Evolutionary conservation across 2,329 filamentous ascomycete species (phyloP), one percentile per base, ranked within the genome.

Genomic region (Stachybotrys chartarum): DNA sequence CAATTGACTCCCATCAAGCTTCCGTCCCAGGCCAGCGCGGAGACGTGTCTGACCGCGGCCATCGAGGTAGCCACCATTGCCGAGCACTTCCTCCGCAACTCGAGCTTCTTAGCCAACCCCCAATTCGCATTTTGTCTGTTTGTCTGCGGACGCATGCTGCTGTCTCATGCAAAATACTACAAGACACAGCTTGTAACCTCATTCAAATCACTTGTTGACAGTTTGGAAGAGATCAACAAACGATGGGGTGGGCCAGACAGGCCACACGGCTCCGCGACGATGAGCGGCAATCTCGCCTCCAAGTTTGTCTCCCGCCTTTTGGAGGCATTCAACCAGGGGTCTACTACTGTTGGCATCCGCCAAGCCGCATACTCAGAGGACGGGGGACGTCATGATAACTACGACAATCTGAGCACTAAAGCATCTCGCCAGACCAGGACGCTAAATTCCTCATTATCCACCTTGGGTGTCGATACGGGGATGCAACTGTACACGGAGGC

Each of bases 91-190:
- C 56, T 62, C 11, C 48, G 54, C 3, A 39, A 46, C 17, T 60
- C 58, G 6, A 7, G 24, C 6, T 52, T 58, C 24, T 17, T 61
- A 1, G 55, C 56, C 6, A 61, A 52, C 4, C 59, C 60, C 0
- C 59, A 61, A 39, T 62, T 61, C 42, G 57, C 55, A 0, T 62
- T 62, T 35, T 62, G 60, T 11, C 50, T 62, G 0, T 62, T 62
- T 3, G 56, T 62, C 1, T 61, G 59, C 12, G 60, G 59, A 0
- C 55, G 57, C 10, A 56, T 59, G 53, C 55, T 62, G 5, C 55
- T 61, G 1, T 56, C 59, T 2, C 56, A 62, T 18, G 48, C 59
- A 2, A 52, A 42, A 6, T 60, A 61, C 5, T 55, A 56, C 35
- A 45, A 54, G 5, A 51, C 31, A 8, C 17, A 42, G 12, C 54